Base-by-base conservation (phyloP, 2,329 filamentous ascomycete genomes). In the Emergomyces africanus region DNA sequence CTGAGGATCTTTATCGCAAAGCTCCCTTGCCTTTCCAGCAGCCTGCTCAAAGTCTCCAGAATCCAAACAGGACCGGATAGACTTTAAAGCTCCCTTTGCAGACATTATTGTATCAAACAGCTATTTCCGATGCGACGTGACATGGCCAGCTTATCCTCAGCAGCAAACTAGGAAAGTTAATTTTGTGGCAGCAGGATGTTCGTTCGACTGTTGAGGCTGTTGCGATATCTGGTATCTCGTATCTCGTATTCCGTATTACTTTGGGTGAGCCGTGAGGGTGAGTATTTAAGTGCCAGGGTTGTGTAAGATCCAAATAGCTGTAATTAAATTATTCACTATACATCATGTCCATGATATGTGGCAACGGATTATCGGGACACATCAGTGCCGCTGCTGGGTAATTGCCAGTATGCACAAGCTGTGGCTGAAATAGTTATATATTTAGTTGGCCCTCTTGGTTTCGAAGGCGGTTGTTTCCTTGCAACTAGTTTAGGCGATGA, bases 21-120 rank as follows among this genome's bases (percentile, higher is more conserved):
- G 78, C 33, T 82, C 80, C 61, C 83, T 79, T 4, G 89, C 85
- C 69, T 90, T 84, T 35, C 81, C 76, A 56, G 86, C 79, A 49
- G 87, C 90, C 67, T 88, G 85, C 61, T 87, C 86, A 77, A 86
- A 96, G 68, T 94, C 87, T 66, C 88, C 82, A 61, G 85, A 81
- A 69, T 89, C 88, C 65, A 96, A 81, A 53, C 87, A 85, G 63
- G 88, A 81, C 69, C 87, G 88, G 64, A 94, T 87, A 64, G 86
- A 83, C 76, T 95, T 96, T 66, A 96, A 78, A 61, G 85, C 83
- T 57, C 85, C 81, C 76, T 95, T 96, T 70, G 64, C 68, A 61
- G 73, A 72, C 73, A 74, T 75, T 59, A 64, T 72, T 63, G 20
- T 33, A 35, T 18, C 15, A 8, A 8, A n/a, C 33, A 44, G 23